phyloP scores from a whole-genome alignment of 495 filamentous ascomycete genomes.

The Penicillium maclennaniae region DNA sequence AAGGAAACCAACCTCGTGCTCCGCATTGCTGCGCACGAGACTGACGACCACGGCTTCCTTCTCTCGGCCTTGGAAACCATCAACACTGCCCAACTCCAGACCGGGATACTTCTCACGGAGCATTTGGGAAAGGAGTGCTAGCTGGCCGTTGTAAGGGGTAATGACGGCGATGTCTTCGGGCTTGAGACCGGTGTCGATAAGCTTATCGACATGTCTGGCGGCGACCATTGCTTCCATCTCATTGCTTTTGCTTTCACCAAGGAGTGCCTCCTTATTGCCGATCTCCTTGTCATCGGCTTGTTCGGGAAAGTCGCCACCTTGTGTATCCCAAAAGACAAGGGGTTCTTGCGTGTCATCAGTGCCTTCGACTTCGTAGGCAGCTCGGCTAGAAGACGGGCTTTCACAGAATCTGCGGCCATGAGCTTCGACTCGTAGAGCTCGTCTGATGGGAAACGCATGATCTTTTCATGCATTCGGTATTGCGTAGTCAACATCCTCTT shows the following conservation, averaged over 20 bases:
- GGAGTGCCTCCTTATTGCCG: constrained; percentile 49
- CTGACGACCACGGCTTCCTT: constrained; percentile 94
- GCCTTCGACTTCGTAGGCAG: constrained; percentile 71
- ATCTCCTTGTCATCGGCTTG: constrained; percentile 48
- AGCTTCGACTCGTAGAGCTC: constrained; percentile 82
- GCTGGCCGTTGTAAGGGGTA: constrained; percentile 94
- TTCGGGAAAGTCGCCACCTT: constrained; percentile 86
- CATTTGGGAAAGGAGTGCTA: constrained; percentile 66
- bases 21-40: constrained; percentile 82
- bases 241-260: constrained; percentile 90
- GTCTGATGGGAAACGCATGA: constrained; percentile 90
- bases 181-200: constrained; percentile 74
- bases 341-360: constrained; percentile 88
- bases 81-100: constrained; percentile 89
- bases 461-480: constrained; percentile 95
- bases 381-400: constrained; percentile 66
- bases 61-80: constrained; percentile 95
- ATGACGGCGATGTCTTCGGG: constrained; percentile 87
- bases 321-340: constrained; percentile 91
- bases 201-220: constrained; percentile 62
- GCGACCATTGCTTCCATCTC: constrained; percentile 85
- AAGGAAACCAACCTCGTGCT: constrained; percentile 87
- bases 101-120: constrained; percentile 77
- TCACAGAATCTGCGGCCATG: constrained; percentile 73
- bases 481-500: constrained; percentile 97